Conservation (phyloP, 257 asterid species). For the Prunella vulgaris region DNA sequence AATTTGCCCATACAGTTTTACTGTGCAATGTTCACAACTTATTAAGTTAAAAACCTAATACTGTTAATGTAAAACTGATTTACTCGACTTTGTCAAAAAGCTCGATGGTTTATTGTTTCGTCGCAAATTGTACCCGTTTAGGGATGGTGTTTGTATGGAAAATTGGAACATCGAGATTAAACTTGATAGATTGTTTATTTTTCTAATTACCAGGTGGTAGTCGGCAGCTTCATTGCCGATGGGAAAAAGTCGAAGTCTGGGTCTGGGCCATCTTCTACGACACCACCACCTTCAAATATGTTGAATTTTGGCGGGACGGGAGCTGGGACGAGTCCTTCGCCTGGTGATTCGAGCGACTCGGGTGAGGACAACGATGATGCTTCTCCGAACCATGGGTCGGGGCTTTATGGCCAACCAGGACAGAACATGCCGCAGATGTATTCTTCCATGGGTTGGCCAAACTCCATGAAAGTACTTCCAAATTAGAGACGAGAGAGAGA, state of each 20-base stretch:
- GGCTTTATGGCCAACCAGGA: constrained; percentile 38
- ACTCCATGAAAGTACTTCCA: constrained; percentile 45
- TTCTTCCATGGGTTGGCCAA: constrained; percentile 50
- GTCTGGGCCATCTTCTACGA: constrained; percentile 29
- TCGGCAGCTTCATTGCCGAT: constrained; percentile 82
- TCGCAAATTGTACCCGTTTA: background rate
- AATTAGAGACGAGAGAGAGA: constrained; percentile 15
- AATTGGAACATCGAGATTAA: too few relatives aligned
- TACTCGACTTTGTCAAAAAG: background rate
- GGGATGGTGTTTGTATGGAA: background rate
- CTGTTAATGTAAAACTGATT: too few relatives aligned
- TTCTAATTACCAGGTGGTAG: constrained; percentile 48
- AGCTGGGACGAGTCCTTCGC: constrained; percentile 55
- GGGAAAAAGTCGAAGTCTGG: constrained; percentile 52
- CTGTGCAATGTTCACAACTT: too few relatives aligned
- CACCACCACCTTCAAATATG: constrained; percentile 40
- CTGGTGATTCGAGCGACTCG: constrained; percentile 67
- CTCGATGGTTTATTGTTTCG: background rate
- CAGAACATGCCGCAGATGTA: constrained; percentile 48
- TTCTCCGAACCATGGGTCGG: constrained; percentile 39
- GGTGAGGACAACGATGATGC: constrained; percentile 53
- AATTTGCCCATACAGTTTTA: too few relatives aligned
- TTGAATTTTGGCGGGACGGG: constrained; percentile 51
- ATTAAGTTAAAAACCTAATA: too few relatives aligned
- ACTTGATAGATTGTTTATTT: background rate